Base-by-base conservation (phyloP, 768 basidiomycete genomes). In the Megacollybia marginata region DNA sequence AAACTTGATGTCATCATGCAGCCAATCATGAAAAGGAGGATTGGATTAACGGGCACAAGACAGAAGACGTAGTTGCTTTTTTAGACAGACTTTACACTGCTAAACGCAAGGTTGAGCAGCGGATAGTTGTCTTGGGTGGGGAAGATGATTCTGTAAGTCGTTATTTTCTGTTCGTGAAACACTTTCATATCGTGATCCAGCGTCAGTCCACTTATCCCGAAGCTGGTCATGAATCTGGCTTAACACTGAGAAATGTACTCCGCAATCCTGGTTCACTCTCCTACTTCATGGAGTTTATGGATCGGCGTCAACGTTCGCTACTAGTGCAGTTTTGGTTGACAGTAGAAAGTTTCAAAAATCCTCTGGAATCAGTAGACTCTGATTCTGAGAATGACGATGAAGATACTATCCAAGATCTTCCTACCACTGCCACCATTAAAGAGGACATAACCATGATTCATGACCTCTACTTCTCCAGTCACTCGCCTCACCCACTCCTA, bases 231-330 rank as follows among this genome's bases (percentile, higher is more conserved):
- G 72, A 78, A 42, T 70, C 78, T 5, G 69, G 76, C 10, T 66
- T 88, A 19, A 72, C 78, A 0, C 73, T 95, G 4, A 79, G 88
- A 35, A 87, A 92, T 47, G 76, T 98, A 46, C 79, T 99, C 3
- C 72, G 83, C 19, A 93, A 92, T 56, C 94, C 95, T 0, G 86
- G 83, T 34, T 92, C 92, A 0, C 76, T 98, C 2, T 92, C 90
- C 2, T 95, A 96, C 63, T 90, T 95, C 69, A 93, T 97, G 85
- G 96, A 99, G 69, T 96, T 91, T 58, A 94, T 97, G 91, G 96
- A 98, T 57, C 80, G 96, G 12, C 80, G 88, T 8, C 76, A 82
- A 52, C 81, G 87, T 31, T 88, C 93, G 11, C 60, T 90, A 11
- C 80, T 92, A 9, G 91, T 96, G 3, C 95, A 98, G 55, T 99